phyloP scores from a whole-genome alignment of 371 early-diverging fungal species.

The Sporodiniella umbellata region DNA sequence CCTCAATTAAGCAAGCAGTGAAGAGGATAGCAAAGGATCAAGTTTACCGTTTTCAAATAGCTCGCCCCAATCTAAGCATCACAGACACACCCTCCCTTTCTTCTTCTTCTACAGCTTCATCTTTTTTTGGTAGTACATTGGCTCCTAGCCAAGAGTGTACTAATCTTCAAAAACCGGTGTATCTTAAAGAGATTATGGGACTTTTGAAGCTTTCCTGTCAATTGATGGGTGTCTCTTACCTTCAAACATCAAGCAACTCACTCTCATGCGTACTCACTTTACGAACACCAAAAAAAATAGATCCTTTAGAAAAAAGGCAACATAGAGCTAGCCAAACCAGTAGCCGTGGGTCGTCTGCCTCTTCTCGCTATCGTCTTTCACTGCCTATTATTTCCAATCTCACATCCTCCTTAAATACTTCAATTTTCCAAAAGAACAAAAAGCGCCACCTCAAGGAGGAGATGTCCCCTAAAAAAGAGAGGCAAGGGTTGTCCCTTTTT shows the following conservation, averaged over 20 bases:
- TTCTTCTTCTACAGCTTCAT: constrained; percentile 21
- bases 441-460: constrained; percentile 30
- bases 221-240: constrained; percentile 41
- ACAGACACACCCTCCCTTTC: constrained; percentile 24
- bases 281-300: constrained; percentile 7
- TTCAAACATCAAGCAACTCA: constrained; percentile 19
- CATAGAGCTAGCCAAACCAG: constrained; percentile 19
- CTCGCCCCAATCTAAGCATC: constrained; percentile 6
- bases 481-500: constrained; percentile 35
- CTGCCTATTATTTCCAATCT: constrained; percentile 32
- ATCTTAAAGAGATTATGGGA: constrained; percentile 27
- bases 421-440: constrained; percentile 35
- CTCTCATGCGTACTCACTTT: constrained; percentile 36
- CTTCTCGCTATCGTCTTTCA: constrained; percentile 22
- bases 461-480: constrained; percentile 12
- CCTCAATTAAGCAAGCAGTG: constrained; percentile 21
- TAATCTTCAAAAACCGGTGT: constrained; percentile 3
- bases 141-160: not conserved
- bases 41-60: constrained; percentile 34
- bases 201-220: constrained; percentile 34
- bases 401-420: constrained; percentile 43
- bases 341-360: constrained; percentile 4
- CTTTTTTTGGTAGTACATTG: constrained; percentile 12
- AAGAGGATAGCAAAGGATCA: constrained; percentile 37
- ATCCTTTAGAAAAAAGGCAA: not conserved